phyloP scores from a whole-genome alignment of 345 rosid genomes.

The Viola odorata region DNA sequence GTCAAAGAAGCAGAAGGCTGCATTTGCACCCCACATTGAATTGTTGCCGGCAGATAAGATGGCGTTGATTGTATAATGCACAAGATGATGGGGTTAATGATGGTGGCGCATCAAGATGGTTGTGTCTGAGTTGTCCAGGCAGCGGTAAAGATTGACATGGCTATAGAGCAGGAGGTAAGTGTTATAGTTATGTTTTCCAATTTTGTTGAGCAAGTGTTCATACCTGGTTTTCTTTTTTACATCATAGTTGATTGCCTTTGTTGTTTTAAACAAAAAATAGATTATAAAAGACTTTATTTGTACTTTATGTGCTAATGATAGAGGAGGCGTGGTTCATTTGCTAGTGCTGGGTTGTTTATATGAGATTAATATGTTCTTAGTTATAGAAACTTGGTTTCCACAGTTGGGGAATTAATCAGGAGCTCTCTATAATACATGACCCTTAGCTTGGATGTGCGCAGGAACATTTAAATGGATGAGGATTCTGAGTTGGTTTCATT shows the following conservation, averaged over 20 bases:
- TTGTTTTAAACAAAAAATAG: too few relatives aligned
- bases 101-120: constrained; percentile 59
- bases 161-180: constrained; percentile 85
- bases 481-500: too few relatives aligned
- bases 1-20: constrained; percentile 56
- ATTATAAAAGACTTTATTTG: too few relatives aligned
- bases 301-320: not conserved
- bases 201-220: too few relatives aligned
- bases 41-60: constrained; percentile 81
- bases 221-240: too few relatives aligned
- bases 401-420: not conserved
- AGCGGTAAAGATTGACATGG: constrained; percentile 71
- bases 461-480: too few relatives aligned
- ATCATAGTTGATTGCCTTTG: too few relatives aligned
- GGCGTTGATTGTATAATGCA: constrained; percentile 95
- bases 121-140: constrained; percentile 84
- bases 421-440: not conserved
- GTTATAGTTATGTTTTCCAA: constrained; percentile 1
- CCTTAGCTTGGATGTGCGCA: not conserved
- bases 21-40: constrained; percentile 75
- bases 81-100: constrained; percentile 80
- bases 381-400: not conserved
- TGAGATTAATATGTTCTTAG: not conserved
- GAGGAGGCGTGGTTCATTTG: not conserved
- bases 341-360: not conserved